Conservation (phyloP, 768 basidiomycete species). For the Mycena kentingensis region DNA sequence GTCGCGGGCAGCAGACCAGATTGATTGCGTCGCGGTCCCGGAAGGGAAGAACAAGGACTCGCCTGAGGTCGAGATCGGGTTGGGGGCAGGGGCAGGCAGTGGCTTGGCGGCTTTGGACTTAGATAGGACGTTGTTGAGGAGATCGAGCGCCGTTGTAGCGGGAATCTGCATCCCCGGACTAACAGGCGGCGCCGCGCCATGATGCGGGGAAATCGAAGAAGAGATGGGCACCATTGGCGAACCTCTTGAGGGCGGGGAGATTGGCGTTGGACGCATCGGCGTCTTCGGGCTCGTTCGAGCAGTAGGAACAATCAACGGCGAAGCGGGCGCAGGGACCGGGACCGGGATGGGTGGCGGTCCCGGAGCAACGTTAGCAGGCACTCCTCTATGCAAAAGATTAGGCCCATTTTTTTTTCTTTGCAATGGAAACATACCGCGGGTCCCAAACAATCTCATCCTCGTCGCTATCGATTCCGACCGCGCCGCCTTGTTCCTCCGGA, state of each 20-base stretch:
- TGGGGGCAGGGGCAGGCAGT: neutral
- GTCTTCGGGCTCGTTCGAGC: constrained; percentile 20
- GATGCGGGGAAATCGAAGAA: neutral
- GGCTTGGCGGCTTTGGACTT: constrained; percentile 6
- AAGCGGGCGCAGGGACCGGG: constrained; percentile 4
- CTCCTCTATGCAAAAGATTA: no score
- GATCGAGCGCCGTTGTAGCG: constrained; percentile 21
- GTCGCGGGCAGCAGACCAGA: constrained; percentile 21
- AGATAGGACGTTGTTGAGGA: constrained; percentile 15
- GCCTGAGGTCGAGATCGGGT: neutral
- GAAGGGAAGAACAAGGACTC: constrained; percentile 12
- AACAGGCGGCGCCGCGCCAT: neutral
- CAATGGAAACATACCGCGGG: constrained; percentile 49
- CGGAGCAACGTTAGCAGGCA: no score
- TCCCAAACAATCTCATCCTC: constrained; percentile 82
- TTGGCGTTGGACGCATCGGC: constrained; percentile 14
- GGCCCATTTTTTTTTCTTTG: no score
- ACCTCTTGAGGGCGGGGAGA: constrained; percentile 1
- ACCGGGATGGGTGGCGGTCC: neutral
- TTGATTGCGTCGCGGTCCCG: constrained; percentile 15
- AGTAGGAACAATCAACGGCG: constrained; percentile 8
- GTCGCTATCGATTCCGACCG: constrained; percentile 49
- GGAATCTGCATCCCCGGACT: constrained; percentile 18
- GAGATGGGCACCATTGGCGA: neutral
- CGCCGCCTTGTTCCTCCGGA: constrained; percentile 41